Base-by-base conservation (phyloP, 192 early-diverging fungal species). In the Coemansia sp. region DNA sequence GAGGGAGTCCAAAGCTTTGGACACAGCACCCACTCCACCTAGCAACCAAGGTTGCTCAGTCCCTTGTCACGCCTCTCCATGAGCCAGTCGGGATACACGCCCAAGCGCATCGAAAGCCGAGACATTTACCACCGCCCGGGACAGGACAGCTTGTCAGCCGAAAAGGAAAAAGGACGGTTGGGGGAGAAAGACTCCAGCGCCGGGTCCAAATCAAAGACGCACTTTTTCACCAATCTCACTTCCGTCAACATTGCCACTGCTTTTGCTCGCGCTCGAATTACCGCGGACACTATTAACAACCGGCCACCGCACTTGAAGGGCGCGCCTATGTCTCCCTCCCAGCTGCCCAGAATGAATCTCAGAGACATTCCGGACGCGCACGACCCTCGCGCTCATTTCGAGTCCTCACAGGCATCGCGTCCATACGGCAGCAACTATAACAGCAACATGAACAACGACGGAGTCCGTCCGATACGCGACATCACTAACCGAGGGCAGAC, bases 221-320 rank as follows among this genome's bases (percentile, higher is more conserved):
- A 60, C 42, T 75, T 70, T 41, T 76, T 78, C 63, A 76, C 81
- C 33, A 78, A 84, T 68, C 73, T 71, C 59, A 85, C 82, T 33
- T 85, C 82, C 12, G 82, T 85, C 31, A 85, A 85, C 67, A 85
- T 85, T 63, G 82, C 82, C 68, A 80, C 82, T 4, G 82, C 82
- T n/a, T 85, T 85, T 72, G 78, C 77, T 6, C 82, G 75, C 68
- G 82, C 82, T 0, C 69, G 67, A 65, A 80, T 85, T 36, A 85
- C 78, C 27, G 66, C 82, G 10, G 78, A 80, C 62, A 85, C 82
- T 41, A 80, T 85, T 27, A 74, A 60, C 52, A 74, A 46, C 54
- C 73, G 81, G 9, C 77, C 81, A 10, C 67, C 69, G 18, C 77
- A 84, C 57, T 68, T 84, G 71, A 75, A 78, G 77, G 76, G 77